Evolutionary conservation across 768 basidiomycete genomes (phyloP), one percentile per base, ranked within the genome.

Genomic region (Vishniacozyma victoriae): DNA sequence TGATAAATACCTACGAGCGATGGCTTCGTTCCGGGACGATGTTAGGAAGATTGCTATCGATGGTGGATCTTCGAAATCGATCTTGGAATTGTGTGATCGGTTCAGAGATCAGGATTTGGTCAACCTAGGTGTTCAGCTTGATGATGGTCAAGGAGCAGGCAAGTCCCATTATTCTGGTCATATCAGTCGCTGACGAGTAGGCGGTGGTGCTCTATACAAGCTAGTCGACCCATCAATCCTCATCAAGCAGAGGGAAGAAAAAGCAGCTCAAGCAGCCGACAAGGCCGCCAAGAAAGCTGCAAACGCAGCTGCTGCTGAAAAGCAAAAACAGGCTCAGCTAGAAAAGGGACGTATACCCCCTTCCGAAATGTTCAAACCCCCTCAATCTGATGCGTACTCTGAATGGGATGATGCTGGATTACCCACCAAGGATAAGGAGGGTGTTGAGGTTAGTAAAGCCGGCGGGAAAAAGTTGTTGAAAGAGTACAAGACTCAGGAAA

Each of bases 141-240:
- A 97, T 68, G 95, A 99, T 75, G 88, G 90, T 75, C 89, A 92
- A 77, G 90, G 90, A 83, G 26, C 41, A 9, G 29, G 54, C 52
- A 22, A 48, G 45, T 27, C 26, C 45, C 19, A 27, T 43, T 33
- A n/a, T n/a, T 33, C 29, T 33, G 29, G 9, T n/a, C 9, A 33
- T 11, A 4, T 4, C 9, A 40, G 12, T 19, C 6, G 11, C 5
- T 35, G 37, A 19, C 24, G 24, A 5, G 15, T 56, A 91, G 91
- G 92, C 75, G 92, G 92, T n/a, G 83, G 82, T 63, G 93, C 93
- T 3, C 81, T 96, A 24, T 86, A 95, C 51, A 97, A 97, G 72
- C 77, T 97, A 35, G 87, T 92, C 20, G 76, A 87, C 31, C 83
- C 92, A 2, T 79, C 80, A 12, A 82, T 87, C 48, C 77, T 99